Evolutionary conservation across 202 grass and related monocot species (phyloP).

Genomic region (Musa balbisiana): DNA sequence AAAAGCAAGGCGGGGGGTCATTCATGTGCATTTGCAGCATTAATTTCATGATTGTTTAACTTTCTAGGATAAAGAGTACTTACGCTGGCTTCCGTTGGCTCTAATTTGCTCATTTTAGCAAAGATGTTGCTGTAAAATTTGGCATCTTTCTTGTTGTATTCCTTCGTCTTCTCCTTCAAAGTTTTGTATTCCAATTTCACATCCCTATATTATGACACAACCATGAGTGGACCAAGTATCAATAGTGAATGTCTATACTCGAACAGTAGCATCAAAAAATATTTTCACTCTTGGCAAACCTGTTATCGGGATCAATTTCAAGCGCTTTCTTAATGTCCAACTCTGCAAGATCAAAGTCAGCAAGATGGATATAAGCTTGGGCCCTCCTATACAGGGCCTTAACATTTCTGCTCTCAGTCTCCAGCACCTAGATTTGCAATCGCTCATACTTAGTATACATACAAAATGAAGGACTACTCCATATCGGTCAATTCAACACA

Average conservation of each 20-base stretch:
- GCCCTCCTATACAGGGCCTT: slow-evolving; percentile 2
- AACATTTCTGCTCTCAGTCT: background rate
- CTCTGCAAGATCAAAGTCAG: background rate
- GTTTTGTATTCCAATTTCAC: slow-evolving; percentile 4
- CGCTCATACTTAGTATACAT: background rate
- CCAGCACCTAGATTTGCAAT: background rate
- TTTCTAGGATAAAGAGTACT: no score
- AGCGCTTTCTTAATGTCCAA: slow-evolving; percentile 1
- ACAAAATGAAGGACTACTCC: background rate
- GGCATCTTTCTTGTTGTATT: slow-evolving; percentile 5
- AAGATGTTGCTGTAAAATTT: slow-evolving; percentile 6
- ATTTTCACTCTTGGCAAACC: background rate
- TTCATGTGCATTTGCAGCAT: background rate
- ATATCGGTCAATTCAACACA: background rate
- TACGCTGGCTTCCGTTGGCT: background rate
- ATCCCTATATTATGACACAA: background rate
- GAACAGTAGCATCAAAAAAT: background rate
- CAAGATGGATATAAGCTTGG: background rate
- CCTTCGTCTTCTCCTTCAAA: slow-evolving; percentile 3
- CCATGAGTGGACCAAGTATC: background rate
- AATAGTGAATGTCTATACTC: background rate
- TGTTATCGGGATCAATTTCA: slow-evolving; percentile 6
- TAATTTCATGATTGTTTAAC: no score
- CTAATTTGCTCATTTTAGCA: slow-evolving; percentile 4
- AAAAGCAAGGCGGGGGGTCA: background rate